Conservation (phyloP, 140 eudicot genomes). For the Oenanthe javanica region DNA sequence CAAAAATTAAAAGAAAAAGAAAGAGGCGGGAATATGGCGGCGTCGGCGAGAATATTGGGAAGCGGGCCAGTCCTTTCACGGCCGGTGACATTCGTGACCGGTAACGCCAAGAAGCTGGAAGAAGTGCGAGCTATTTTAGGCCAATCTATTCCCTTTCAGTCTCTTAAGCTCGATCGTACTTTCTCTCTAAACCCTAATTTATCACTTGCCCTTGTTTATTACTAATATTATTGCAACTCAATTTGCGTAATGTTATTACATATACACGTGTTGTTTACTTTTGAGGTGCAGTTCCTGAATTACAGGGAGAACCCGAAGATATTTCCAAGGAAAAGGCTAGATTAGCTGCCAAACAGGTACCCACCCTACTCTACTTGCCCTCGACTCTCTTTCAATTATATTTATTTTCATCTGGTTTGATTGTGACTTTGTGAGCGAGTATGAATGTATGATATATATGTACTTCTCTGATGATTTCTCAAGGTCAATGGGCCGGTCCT, state of each 20-base stretch:
- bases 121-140: slow-evolving; percentile 86
- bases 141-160: slow-evolving; percentile 72
- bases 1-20: not conserved
- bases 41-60: slow-evolving; percentile 34
- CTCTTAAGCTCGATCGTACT: slow-evolving; percentile 74
- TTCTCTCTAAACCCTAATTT: no score
- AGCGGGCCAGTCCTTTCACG: slow-evolving; percentile 39
- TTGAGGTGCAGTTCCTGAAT: slow-evolving; percentile 52
- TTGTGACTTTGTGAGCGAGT: no score
- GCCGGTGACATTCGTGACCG: slow-evolving; percentile 85
- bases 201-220: no score
- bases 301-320: slow-evolving; percentile 91
- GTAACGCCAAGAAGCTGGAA: slow-evolving; percentile 89
- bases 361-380: no score
- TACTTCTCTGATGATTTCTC: no score
- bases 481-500: slow-evolving; percentile 91
- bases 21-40: slow-evolving; percentile 23
- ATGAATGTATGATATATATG: no score
- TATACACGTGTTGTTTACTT: not conserved
- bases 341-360: slow-evolving; percentile 72
- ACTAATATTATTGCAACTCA: no score
- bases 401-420: no score
- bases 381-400: not conserved
- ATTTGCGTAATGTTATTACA: no score
- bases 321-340: slow-evolving; percentile 91